A percentile compares a stretch with the other conserved stretches of the same genome.
phyloP scores from a whole-genome alignment of 2,329 filamentous ascomycete species.

The Grosmannia clavigera region DNA sequence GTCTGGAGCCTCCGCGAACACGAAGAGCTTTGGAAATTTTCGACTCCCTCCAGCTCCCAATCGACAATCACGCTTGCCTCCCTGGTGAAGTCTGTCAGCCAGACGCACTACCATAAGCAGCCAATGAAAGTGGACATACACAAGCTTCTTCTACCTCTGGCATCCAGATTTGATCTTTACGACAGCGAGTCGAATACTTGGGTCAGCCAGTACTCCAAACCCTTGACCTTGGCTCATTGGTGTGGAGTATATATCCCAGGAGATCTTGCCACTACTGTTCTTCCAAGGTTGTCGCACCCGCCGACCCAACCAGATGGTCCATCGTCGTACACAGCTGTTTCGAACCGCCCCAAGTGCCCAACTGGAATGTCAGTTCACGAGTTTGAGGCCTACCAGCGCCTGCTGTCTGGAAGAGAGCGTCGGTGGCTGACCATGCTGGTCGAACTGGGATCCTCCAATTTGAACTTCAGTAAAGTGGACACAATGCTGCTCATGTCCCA shows the following conservation, averaged over 20 bases:
- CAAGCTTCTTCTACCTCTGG: conserved; percentile 32
- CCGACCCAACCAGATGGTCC: conserved; percentile 24
- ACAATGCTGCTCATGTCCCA: conserved; percentile 36
- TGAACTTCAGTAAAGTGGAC: conserved; percentile 48
- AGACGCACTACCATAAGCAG: conserved; percentile 33
- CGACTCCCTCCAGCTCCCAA: neutral
- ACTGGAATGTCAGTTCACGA: conserved; percentile 34
- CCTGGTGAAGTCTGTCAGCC: conserved; percentile 10
- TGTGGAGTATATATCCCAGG: conserved; percentile 18
- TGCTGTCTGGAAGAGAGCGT: conserved; percentile 30
- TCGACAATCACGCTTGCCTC: conserved; percentile 2
- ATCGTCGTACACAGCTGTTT: conserved; percentile 41
- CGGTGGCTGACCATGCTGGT: conserved; percentile 32
- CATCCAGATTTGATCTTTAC: conserved; percentile 33
- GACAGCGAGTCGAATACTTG: conserved; percentile 27
- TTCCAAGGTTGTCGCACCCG: conserved; percentile 16
- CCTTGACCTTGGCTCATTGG: conserved; percentile 31
- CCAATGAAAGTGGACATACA: conserved; percentile 27
- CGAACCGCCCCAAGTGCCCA: conserved; percentile 36
- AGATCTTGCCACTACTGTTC: conserved; percentile 25
- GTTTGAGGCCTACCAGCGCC: conserved; percentile 35
- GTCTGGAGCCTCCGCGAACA: neutral
- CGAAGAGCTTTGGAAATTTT: conserved; percentile 8
- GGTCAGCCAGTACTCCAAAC: conserved; percentile 18
- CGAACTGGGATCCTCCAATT: conserved; percentile 36